Base-by-base conservation (phyloP, 129 eudicot species). In the Tanacetum coccineum region DNA sequence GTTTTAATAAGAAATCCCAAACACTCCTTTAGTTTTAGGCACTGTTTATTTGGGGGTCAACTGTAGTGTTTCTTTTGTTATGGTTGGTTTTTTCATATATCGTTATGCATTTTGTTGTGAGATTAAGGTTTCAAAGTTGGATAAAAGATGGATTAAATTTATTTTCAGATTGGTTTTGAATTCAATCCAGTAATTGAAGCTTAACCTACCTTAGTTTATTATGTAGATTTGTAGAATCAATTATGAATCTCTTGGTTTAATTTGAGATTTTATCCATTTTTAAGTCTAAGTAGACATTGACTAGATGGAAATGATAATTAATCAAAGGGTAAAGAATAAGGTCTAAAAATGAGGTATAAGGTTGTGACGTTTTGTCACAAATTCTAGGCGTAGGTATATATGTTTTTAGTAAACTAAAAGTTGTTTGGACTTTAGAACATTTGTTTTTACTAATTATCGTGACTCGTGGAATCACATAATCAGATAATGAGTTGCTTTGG, bases 151-250 rank as follows among this genome's bases (percentile, higher is more conserved):
- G n/a, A 57, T 14, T 56, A 15, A 26, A 15, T 70, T 1, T 13
- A 66, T 2, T 70, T 22, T 70, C 57, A 70, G 59, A 59, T 71
- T 9, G 12, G 51, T 60, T 45, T 15, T 28, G 28, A 9, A 26
- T 15, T 0, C 30, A 59, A 18, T 71, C 20, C 20, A 59, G 75
- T 46, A 30, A 30, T 30, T 30, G 39, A 28, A 30, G 39, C 39
- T 30, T 30, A 30, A 30, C 39, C 39, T 30, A 30, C 39, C 39
- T 30, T 30, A 30, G 39, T 70, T 45, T 46, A 32, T 49, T 49
- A 11, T 48, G 68, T 18, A 48, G 36, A 12, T 30, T 61, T 28
- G 36, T 45, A 21, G 20, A 42, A 42, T 39, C 22, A 40, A 62
- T 62, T 17, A 25, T 26, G 39, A 40, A 40, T 30, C 47, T 36